Conservation (phyloP, 2,329 filamentous ascomycete genomes). For the Claviceps monticola region DNA sequence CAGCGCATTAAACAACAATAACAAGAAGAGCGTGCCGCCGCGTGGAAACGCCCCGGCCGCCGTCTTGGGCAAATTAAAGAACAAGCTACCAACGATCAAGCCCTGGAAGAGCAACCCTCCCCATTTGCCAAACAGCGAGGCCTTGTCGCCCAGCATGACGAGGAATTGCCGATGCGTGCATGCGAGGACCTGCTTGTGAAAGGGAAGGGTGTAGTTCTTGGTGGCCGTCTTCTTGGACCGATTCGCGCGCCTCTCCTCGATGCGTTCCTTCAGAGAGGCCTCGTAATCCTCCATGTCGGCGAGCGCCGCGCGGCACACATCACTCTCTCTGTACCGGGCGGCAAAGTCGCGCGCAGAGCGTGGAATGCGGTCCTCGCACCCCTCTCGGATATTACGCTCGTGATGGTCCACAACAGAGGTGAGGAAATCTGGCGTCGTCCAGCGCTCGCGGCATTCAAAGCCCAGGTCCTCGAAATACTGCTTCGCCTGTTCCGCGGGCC, state of each 20-base stretch:
- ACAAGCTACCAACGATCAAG: conserved; percentile 66
- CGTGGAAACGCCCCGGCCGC: conserved; percentile 50
- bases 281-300: conserved; percentile 50
- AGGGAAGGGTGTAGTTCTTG: conserved; percentile 63
- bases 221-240: conserved; percentile 56
- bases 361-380: conserved; percentile 51
- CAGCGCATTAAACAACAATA: conserved; percentile 42
- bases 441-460: conserved; percentile 55
- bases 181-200: conserved; percentile 56
- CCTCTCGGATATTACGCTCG: conserved; percentile 53
- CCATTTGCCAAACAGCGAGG: conserved; percentile 64
- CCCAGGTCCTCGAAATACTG: conserved; percentile 58
- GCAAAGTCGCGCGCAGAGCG: conserved; percentile 56
- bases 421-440: conserved; percentile 63
- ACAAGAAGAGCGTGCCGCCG: conserved; percentile 34
- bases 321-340: conserved; percentile 49
- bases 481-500: conserved; percentile 47
- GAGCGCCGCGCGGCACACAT: conserved; percentile 43
- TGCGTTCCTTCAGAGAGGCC: conserved; percentile 40
- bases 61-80: conserved; percentile 50
- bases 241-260: conserved; percentile 32
- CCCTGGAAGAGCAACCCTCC: conserved; percentile 63
- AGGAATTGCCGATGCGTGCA: conserved; percentile 65
- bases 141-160: conserved; percentile 62
- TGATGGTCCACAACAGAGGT: conserved; percentile 64